Conservation (phyloP, 2,329 filamentous ascomycete genomes). For the Chrysosphaeria jannelii region DNA sequence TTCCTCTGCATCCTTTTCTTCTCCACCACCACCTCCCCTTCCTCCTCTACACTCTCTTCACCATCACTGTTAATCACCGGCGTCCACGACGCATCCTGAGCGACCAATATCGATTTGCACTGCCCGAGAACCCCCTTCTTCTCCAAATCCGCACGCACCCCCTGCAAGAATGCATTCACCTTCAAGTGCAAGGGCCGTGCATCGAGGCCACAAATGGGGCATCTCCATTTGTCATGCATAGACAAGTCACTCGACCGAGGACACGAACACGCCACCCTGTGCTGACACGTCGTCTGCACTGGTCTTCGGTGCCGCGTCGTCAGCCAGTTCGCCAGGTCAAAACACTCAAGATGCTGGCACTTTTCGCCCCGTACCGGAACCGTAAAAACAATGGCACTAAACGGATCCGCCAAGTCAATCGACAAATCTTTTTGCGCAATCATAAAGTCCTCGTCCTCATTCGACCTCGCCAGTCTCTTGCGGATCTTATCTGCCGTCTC, state of each 20-base stretch:
- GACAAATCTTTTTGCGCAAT: slow-evolving; percentile 25
- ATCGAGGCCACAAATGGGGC: slow-evolving; percentile 54
- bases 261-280: slow-evolving; percentile 11
- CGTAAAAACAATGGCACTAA: slow-evolving; percentile 30
- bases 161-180: slow-evolving; percentile 42
- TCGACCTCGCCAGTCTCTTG: not conserved
- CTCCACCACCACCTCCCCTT: no score
- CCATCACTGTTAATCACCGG: slow-evolving; percentile 9
- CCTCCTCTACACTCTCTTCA: no score
- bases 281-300: slow-evolving; percentile 8
- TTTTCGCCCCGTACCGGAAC: slow-evolving; percentile 36
- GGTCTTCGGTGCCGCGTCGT: slow-evolving; percentile 21
- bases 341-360: slow-evolving; percentile 64
- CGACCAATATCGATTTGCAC: slow-evolving; percentile 29
- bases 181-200: slow-evolving; percentile 41
- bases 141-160: slow-evolving; percentile 26
- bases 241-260: slow-evolving; percentile 15
- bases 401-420: slow-evolving; percentile 36
- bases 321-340: slow-evolving; percentile 65
- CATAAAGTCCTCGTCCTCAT: slow-evolving; percentile 30
- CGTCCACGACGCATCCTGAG: slow-evolving; percentile 34
- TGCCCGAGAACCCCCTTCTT: slow-evolving; percentile 13
- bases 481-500: slow-evolving; percentile 22
- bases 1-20: no score
- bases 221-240: slow-evolving; percentile 48